Conservation (phyloP, 345 rosid genomes). For the Citrus australasica region DNA sequence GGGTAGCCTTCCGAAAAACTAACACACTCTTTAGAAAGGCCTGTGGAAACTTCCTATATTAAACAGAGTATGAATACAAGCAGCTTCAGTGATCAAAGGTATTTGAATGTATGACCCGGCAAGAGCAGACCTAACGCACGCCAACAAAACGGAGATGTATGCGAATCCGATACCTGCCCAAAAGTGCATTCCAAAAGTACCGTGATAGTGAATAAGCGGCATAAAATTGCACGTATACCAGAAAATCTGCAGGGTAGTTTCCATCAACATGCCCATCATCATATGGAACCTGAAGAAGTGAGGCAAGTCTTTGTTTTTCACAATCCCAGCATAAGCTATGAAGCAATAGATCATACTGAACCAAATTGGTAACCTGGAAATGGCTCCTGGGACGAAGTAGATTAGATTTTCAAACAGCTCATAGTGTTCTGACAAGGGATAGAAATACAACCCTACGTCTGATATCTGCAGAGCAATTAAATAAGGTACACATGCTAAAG, state of each 20-base stretch:
- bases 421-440: conserved; percentile 56
- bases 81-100: conserved; percentile 67
- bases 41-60: conserved; percentile 51
- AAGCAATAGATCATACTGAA: conserved; percentile 68
- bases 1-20: background rate
- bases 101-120: conserved; percentile 58
- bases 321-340: conserved; percentile 49
- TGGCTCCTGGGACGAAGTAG: conserved; percentile 69
- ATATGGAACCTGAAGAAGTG: conserved; percentile 83
- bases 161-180: conserved; percentile 67
- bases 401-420: conserved; percentile 49
- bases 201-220: conserved; percentile 72
- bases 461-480: conserved; percentile 75
- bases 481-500: conserved; percentile 69
- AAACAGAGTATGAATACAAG: conserved; percentile 64
- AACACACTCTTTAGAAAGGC: conserved; percentile 24
- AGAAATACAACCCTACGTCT: conserved; percentile 58
- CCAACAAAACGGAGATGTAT: conserved; percentile 52
- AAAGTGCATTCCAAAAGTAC: conserved; percentile 56
- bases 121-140: conserved; percentile 66
- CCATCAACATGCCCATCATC: conserved; percentile 88
- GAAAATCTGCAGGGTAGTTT: conserved; percentile 58
- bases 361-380: conserved; percentile 64
- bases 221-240: conserved; percentile 69
- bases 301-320: conserved; percentile 67